Evolutionary conservation across 2,329 filamentous ascomycete species (phyloP).

Genomic region (Stemphylium vesicarium): DNA sequence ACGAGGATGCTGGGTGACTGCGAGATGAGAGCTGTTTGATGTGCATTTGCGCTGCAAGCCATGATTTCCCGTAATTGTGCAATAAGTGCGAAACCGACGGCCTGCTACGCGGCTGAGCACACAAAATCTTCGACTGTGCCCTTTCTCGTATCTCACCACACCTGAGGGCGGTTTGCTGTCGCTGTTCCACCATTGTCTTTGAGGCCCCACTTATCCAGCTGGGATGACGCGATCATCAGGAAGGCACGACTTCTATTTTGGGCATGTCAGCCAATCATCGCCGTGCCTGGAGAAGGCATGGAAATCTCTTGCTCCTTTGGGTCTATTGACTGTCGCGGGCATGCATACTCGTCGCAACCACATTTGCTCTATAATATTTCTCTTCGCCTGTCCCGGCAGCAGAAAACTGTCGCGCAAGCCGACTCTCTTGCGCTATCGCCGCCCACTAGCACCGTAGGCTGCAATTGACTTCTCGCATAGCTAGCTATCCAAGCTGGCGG

Average conservation of each 20-base stretch:
- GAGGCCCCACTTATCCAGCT: slow-evolving; percentile 24
- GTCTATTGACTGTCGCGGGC: slow-evolving; percentile 12
- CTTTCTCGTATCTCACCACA: slow-evolving; percentile 14
- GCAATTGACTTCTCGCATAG: slow-evolving; percentile 23
- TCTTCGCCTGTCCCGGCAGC: not conserved
- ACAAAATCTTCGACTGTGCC: not conserved
- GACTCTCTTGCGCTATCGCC: not conserved
- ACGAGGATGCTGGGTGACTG: slow-evolving; percentile 7
- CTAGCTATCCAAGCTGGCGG: slow-evolving; percentile 17
- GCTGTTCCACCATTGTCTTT: slow-evolving; percentile 24
- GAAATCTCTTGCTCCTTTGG: slow-evolving; percentile 24
- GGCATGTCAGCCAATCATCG: slow-evolving; percentile 20
- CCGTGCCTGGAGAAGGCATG: slow-evolving; percentile 1
- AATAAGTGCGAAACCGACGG: not conserved
- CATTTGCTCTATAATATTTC: not conserved
- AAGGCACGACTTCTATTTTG: slow-evolving; percentile 27
- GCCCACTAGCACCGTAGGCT: not conserved
- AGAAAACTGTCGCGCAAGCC: not conserved
- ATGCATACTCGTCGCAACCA: not conserved
- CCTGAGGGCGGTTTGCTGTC: slow-evolving; percentile 17
- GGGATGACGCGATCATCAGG: slow-evolving; percentile 25
- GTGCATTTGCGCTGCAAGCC: slow-evolving; percentile 16
- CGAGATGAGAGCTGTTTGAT: slow-evolving; percentile 36
- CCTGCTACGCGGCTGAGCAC: not conserved
- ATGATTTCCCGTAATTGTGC: slow-evolving; percentile 23